phyloP scores from a whole-genome alignment of 208 protist genomes.

The Crithidia sp. region DNA sequence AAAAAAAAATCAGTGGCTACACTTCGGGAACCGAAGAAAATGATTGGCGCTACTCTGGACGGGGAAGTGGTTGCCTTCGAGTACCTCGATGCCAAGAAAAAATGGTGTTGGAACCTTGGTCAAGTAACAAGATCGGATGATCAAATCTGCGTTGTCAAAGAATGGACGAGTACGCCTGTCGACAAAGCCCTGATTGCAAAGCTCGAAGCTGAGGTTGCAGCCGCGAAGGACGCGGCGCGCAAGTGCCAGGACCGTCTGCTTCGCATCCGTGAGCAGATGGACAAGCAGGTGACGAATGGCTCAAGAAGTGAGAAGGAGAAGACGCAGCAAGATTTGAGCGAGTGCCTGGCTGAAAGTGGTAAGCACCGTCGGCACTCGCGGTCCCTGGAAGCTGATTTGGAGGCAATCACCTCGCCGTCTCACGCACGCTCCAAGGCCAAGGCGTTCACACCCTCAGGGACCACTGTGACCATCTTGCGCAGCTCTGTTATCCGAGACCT shows the following conservation, averaged over 20 bases:
- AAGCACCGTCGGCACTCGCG: conserved; percentile 28
- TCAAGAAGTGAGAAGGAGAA: conserved; percentile 23
- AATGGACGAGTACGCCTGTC: conserved; percentile 17
- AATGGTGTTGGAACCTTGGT: conserved; percentile 27
- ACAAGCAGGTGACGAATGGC: conserved; percentile 3
- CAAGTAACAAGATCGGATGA: conserved; percentile 20
- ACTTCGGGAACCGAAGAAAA: neutral
- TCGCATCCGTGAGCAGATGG: conserved; percentile 23
- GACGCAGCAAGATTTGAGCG: conserved; percentile 16
- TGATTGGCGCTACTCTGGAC: neutral
- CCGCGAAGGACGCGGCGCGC: conserved; percentile 18
- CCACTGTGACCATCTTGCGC: conserved; percentile 13
- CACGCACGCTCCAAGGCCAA: neutral
- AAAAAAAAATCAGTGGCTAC: neutral
- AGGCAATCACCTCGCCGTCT: neutral
- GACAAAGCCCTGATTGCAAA: conserved; percentile 5
- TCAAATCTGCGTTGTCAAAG: conserved; percentile 20
- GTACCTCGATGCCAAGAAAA: conserved; percentile 30
- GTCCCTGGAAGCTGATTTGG: conserved; percentile 17
- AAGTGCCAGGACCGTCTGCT: conserved; percentile 21
- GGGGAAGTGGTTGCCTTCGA: conserved; percentile 29
- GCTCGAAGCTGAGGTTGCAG: conserved; percentile 18
- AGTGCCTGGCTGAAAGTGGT: conserved; percentile 28
- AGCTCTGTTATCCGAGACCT: conserved; percentile 17
- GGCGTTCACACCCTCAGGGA: conserved; percentile 13